Base-by-base conservation (phyloP, 208 protist genomes). In the Giardia duodenalis region DNA sequence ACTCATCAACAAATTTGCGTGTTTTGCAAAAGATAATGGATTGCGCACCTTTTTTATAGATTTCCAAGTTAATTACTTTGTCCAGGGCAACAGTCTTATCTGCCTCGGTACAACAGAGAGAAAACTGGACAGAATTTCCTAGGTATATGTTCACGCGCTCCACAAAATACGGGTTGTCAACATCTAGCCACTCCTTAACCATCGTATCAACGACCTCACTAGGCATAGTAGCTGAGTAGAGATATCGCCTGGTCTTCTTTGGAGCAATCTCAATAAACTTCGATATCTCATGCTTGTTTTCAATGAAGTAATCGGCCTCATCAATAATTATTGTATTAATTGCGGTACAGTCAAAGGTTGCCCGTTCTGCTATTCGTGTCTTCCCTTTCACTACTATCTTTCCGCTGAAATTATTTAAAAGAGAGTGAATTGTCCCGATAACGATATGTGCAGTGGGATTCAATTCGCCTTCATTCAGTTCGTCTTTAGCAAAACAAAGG, bases 1-100 rank as follows among this genome's bases (percentile, higher is more conserved):
- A 3, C 2, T 1, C 4, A n/a, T 87, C 76, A 1, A 87, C 76
- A 1, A 3, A 1, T 42, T 87, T 87, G 39, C 76, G 39, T 3
- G 76, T 87, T n/a, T 87, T 87, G 76, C 76, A 87, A 43, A 87
- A 87, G 4, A 87, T n/a, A 39, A 87, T 87, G 30, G 3, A 3
- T 87, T 87, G 39, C 39, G 44, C 39, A 87, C 76, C 76, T 43
- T 39, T n/a, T 1, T 87, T 43, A n/a, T 42, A 87, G 44, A 1
- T 42, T 45, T 87, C 76, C 44, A 87, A 87, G 76, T 87, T 39
- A 43, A 87, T 45, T 43, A 87, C 4, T n/a, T 1, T 87, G 39
- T 87, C 1, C 2, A 87, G 2, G 2, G 4, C 4, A 42, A 45
- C 76, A 45, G 44, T 45, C 44, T 87, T 87, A 1, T n/a, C 1